Evolutionary conservation across 768 basidiomycete genomes (phyloP).

Genomic region (Amanita pallidorosea): DNA sequence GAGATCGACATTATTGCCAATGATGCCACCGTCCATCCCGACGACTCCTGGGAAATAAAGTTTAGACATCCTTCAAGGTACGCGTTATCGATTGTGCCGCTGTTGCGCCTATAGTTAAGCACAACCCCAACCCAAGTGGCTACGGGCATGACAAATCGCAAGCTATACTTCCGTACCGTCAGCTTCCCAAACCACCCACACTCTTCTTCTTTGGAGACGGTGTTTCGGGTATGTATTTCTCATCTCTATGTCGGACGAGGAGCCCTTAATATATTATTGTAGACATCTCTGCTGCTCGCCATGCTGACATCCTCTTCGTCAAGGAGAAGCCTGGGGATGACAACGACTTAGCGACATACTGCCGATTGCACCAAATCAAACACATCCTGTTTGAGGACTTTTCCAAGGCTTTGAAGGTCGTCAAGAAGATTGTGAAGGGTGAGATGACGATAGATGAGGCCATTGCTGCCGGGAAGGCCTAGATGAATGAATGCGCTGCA

Average conservation of each 20-base stretch:
- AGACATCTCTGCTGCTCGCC: conserved; percentile 89
- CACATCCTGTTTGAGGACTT: conserved; percentile 77
- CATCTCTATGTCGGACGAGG: neutral
- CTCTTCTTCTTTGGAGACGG: conserved; percentile 98
- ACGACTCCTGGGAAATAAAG: conserved; percentile 71
- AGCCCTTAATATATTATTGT: conserved; percentile 3
- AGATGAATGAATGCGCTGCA: neutral
- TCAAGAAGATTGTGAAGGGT: conserved; percentile 64
- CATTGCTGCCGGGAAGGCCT: conserved; percentile 7
- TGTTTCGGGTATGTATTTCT: conserved; percentile 63
- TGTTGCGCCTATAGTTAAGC: too few species aligned
- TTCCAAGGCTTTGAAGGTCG: conserved; percentile 43
- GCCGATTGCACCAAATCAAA: conserved; percentile 64
- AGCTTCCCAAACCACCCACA: conserved; percentile 56
- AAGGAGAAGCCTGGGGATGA: conserved; percentile 70
- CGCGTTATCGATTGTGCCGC: conserved; percentile 5
- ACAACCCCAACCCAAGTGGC: conserved; percentile 31
- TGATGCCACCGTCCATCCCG: conserved; percentile 47
- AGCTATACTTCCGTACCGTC: conserved; percentile 86
- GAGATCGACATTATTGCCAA: conserved; percentile 93
- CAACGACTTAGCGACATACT: conserved; percentile 83
- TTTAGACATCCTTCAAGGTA: conserved; percentile 86
- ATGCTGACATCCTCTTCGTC: conserved; percentile 93
- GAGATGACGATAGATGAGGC: conserved; percentile 48
- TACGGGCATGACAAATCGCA: conserved; percentile 96